Evolutionary conservation across 2,329 filamentous ascomycete species (phyloP).

Genomic region (Claviceps sp.): DNA sequence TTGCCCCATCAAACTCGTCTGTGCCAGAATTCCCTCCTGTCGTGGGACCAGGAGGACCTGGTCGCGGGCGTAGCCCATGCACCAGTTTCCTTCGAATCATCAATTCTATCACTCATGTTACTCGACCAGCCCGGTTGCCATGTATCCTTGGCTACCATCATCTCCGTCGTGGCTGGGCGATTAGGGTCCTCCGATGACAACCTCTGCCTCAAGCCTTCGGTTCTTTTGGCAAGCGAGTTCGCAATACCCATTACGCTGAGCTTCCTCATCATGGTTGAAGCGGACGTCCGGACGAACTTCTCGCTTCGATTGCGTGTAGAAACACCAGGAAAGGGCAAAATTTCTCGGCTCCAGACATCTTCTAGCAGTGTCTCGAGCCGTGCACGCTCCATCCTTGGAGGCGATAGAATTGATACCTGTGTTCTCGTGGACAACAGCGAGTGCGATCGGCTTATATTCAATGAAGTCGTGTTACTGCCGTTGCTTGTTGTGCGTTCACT

Average conservation of each 20-base stretch:
- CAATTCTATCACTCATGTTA: neutral
- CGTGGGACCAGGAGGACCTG: slow-evolving; percentile 2
- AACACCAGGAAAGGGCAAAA: slow-evolving; percentile 76
- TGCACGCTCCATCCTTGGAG: slow-evolving; percentile 60
- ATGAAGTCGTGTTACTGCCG: slow-evolving; percentile 23
- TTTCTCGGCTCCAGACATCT: slow-evolving; percentile 74
- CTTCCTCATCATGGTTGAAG: slow-evolving; percentile 77
- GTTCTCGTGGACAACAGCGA: slow-evolving; percentile 60
- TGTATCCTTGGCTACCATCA: neutral
- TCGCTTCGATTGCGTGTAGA: slow-evolving; percentile 50
- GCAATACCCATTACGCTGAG: slow-evolving; percentile 72
- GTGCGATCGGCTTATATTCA: slow-evolving; percentile 62
- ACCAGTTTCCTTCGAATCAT: neutral
- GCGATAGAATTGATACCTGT: slow-evolving; percentile 55
- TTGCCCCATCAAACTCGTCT: neutral
- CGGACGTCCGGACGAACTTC: slow-evolving; percentile 61
- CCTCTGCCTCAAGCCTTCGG: slow-evolving; percentile 35
- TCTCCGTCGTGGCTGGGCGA: neutral
- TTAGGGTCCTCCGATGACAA: slow-evolving; percentile 4
- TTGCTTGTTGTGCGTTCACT: slow-evolving; percentile 48
- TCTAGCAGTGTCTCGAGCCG: slow-evolving; percentile 60
- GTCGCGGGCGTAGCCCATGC: neutral
- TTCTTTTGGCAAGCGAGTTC: slow-evolving; percentile 61
- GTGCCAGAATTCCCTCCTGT: neutral
- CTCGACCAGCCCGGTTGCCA: neutral